Evolutionary conservation across 2,329 filamentous ascomycete species (phyloP).

Genomic region (Neonectria punicea): DNA sequence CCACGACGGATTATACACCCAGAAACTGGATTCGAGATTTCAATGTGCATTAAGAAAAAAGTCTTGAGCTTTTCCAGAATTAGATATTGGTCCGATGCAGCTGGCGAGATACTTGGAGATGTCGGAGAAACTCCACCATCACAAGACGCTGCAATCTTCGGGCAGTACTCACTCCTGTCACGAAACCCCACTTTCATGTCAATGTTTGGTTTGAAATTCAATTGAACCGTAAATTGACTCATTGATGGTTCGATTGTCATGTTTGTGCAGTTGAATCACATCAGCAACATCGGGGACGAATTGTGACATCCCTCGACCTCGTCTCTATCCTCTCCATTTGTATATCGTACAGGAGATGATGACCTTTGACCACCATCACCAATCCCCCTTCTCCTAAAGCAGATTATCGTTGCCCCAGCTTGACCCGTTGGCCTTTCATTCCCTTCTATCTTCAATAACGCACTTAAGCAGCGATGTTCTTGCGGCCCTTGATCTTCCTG

Average conservation of each 20-base stretch:
- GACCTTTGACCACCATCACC: neutral
- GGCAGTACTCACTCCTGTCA: neutral
- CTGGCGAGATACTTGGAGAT: neutral
- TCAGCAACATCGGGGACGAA: constrained; percentile 15
- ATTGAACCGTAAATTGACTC: neutral
- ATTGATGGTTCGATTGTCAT: constrained; percentile 25
- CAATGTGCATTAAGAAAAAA: neutral
- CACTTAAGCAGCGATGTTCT: constrained; percentile 45
- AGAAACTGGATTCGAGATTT: neutral
- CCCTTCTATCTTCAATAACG: neutral
- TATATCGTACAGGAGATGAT: constrained; percentile 39
- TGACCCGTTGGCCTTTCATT: neutral
- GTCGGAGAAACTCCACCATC: neutral
- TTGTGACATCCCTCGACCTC: constrained; percentile 16
- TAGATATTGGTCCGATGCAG: neutral
- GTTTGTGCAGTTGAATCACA: constrained; percentile 40
- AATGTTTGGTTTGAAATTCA: neutral
- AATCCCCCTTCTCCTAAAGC: neutral
- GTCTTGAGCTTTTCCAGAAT: neutral
- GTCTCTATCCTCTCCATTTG: constrained; percentile 20
- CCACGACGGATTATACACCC: neutral
- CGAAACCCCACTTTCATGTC: neutral
- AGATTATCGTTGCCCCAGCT: neutral
- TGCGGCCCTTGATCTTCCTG: constrained; percentile 64
- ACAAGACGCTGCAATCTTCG: neutral